Evolutionary conservation across 768 basidiomycete genomes (phyloP), one percentile per base, ranked within the genome.

Genomic region (Lactifluus hygrophoroides): DNA sequence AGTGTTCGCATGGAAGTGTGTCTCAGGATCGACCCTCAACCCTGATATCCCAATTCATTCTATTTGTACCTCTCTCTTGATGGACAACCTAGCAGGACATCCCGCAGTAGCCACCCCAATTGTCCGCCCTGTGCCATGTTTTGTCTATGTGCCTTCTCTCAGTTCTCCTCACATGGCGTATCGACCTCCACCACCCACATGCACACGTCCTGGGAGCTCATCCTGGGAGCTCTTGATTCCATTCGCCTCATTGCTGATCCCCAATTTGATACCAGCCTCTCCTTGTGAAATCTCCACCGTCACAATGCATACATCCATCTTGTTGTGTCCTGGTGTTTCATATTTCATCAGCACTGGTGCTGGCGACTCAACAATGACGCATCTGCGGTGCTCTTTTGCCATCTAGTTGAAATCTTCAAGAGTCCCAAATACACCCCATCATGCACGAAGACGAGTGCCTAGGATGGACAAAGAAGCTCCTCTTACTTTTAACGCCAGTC

Each of bases 1-100:
- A 74, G 84, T 86, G 45, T 76, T 88, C 64, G 90, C 90, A 44
- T 85, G 94, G 23, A 94, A 94, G 67, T 82, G 90, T 66, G 87
- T 93, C 30, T 90, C 88, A 25, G 95, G 95, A 23, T n/a, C n/a
- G n/a, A n/a, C n/a, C n/a, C n/a, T n/a, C n/a, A n/a, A n/a, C n/a
- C n/a, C n/a, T n/a, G n/a, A n/a, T n/a, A n/a, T n/a, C n/a, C n/a
- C n/a, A n/a, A n/a, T n/a, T n/a, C n/a, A n/a, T n/a, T n/a, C n/a
- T 80, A 65, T 81, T 7, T 81, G 83, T 66, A 70, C 74, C 37
- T 69, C 75, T 2, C 69, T 72, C 27, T 69, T 75, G 42, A 60
- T 69, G 44, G 43, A 64, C 53, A 68, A 65, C 56, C 67, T n/a
- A n/a, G n/a, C 69, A 38, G 69, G 35, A 1, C 37, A 64, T 34